These are phyloP conservation scores for Inonotus obliquus DNA, from an alignment of 1,284 basidiomycete genomes.

Conservation along the genomic window DNA sequence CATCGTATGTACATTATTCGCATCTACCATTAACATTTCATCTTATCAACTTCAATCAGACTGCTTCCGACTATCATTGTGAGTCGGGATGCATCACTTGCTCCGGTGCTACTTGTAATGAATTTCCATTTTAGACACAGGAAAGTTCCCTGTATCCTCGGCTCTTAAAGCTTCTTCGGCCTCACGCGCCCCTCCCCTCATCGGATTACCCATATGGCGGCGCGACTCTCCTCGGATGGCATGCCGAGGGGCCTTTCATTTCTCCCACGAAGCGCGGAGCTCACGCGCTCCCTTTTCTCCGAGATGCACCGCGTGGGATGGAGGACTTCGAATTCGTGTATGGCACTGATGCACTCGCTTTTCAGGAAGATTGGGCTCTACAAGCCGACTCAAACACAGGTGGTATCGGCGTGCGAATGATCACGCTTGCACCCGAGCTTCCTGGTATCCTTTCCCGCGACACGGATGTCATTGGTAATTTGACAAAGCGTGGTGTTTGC, in stretches of 20 bases:
- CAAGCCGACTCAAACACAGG: slow-evolving; percentile 21
- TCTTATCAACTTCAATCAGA: slow-evolving; percentile 29
- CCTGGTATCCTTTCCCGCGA: slow-evolving; percentile 68
- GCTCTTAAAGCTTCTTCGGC: slow-evolving; percentile 56
- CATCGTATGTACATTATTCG: slow-evolving; percentile 52
- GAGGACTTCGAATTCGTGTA: slow-evolving; percentile 71
- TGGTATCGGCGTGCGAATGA: slow-evolving; percentile 66
- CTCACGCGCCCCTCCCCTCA: slow-evolving; percentile 52
- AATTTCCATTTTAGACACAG: slow-evolving; percentile 51
- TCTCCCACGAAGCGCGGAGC: slow-evolving; percentile 76
- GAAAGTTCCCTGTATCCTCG: slow-evolving; percentile 68
- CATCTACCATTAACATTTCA: neutral
- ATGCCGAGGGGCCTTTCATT: slow-evolving; percentile 88
- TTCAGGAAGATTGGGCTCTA: slow-evolving; percentile 56
- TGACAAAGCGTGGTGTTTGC: slow-evolving; percentile 63
- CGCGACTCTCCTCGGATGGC: slow-evolving; percentile 80
- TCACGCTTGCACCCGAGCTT: slow-evolving; percentile 86
- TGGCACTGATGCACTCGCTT: slow-evolving; percentile 56
- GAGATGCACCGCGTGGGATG: slow-evolving; percentile 56
- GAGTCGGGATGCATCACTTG: slow-evolving; percentile 28
- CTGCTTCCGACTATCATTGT: slow-evolving; percentile 79
- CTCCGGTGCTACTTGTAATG: slow-evolving; percentile 4
- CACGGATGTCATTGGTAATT: slow-evolving; percentile 48
- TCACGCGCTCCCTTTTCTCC: slow-evolving; percentile 67
- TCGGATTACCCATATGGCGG: slow-evolving; percentile 5